Evolutionary conservation across 495 filamentous ascomycete genomes (phyloP).

Genomic region (Penicillium coffeae): DNA sequence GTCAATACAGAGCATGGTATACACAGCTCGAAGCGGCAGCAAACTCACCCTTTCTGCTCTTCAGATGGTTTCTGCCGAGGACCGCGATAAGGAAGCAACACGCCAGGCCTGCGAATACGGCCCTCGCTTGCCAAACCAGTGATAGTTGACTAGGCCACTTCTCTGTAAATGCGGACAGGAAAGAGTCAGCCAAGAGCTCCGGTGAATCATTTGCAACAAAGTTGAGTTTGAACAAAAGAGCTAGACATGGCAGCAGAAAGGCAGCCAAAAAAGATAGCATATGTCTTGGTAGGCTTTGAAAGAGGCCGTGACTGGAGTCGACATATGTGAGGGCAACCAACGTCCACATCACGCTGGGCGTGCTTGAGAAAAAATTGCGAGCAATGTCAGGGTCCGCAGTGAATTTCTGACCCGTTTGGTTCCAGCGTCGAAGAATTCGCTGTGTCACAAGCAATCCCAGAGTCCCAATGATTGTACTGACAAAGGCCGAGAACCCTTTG

Average conservation of each 20-base stretch:
- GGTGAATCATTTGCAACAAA: slow-evolving; percentile 83
- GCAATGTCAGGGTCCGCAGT: slow-evolving; percentile 84
- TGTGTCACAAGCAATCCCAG: slow-evolving; percentile 38
- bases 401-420: slow-evolving; percentile 95
- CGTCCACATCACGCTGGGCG: slow-evolving; percentile 67
- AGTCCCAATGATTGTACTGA: slow-evolving; percentile 12
- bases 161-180: slow-evolving; percentile 40
- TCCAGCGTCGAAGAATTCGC: slow-evolving; percentile 75
- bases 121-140: slow-evolving; percentile 37
- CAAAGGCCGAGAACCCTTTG: neutral
- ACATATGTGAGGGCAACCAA: slow-evolving; percentile 69
- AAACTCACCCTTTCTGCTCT: slow-evolving; percentile 13
- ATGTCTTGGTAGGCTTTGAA: slow-evolving; percentile 25
- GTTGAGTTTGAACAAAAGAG: slow-evolving; percentile 77
- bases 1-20: slow-evolving; percentile 7
- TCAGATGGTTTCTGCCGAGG: neutral
- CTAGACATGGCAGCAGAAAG: slow-evolving; percentile 39
- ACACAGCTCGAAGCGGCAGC: neutral
- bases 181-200: slow-evolving; percentile 64
- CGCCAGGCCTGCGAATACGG: slow-evolving; percentile 47
- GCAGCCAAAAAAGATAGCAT: slow-evolving; percentile 20
- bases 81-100: slow-evolving; percentile 33
- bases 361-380: slow-evolving; percentile 56
- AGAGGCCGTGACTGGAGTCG: slow-evolving; percentile 35
- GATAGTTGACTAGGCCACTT: slow-evolving; percentile 50